These are phyloP conservation scores for Salmacisia buchloeana DNA, from an alignment of 1,284 basidiomycete genomes.

Conservation along the genomic window DNA sequence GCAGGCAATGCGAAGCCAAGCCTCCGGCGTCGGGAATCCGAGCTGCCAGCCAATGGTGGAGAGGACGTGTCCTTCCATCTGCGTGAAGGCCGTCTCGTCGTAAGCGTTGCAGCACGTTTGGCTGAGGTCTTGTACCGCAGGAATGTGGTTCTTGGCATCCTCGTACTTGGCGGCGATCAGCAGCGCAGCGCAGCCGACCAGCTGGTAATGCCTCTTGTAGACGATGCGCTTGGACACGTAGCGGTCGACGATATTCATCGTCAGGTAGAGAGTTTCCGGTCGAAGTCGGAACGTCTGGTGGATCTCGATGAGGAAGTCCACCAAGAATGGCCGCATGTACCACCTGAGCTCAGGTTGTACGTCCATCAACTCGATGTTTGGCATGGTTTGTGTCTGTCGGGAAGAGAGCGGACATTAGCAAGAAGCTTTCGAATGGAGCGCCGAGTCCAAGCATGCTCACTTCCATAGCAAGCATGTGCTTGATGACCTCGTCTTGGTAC, in stretches of 20 bases:
- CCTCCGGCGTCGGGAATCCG: constrained; percentile 96
- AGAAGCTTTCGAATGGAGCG: not conserved
- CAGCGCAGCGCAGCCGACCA: constrained; percentile 93
- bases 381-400: constrained; percentile 71
- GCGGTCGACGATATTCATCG: constrained; percentile 97
- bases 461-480: constrained; percentile 97
- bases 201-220: constrained; percentile 98
- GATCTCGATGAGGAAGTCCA: constrained; percentile 97
- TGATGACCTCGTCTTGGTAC: constrained; percentile 84
- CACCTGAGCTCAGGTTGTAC: constrained; percentile 87
- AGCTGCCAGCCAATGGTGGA: constrained; percentile 92
- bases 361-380: constrained; percentile 85
- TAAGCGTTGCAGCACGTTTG: constrained; percentile 93
- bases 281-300: constrained; percentile 84
- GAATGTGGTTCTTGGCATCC: constrained; percentile 96
- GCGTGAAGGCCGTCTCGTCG: constrained; percentile 82
- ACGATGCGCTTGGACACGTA: constrained; percentile 98
- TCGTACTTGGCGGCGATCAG: constrained; percentile 99
- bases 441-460: constrained; percentile 64
- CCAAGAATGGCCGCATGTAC: constrained; percentile 93
- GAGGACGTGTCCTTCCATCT: constrained; percentile 79
- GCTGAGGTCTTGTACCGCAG: constrained; percentile 84
- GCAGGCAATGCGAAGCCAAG: constrained; percentile 73
- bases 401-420: not conserved
- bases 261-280: constrained; percentile 95